These are phyloP conservation scores for Abelmoschus esculentus DNA, from an alignment of 345 rosid species.

Conservation along the genomic window DNA sequence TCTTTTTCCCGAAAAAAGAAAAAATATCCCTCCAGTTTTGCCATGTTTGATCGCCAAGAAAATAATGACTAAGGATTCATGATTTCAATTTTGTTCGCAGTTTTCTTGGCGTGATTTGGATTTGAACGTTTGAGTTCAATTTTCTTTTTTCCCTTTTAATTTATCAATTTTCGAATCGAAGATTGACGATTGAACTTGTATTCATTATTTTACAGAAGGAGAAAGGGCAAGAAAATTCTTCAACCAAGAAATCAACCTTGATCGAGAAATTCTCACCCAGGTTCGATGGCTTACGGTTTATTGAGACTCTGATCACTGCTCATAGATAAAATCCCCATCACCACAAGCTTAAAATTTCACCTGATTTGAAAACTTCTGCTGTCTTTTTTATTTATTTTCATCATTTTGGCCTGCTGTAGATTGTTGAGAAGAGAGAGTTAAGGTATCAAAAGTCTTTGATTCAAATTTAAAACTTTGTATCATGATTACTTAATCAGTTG, in stretches of 20 bases:
- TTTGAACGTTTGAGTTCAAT: neutral
- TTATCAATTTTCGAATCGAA: neutral
- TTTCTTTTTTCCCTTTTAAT: neutral
- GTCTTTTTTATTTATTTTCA: neutral
- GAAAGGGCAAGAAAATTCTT: constrained; percentile 25
- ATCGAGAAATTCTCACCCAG: constrained; percentile 66
- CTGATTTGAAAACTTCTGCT: neutral
- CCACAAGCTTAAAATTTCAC: constrained; percentile 4
- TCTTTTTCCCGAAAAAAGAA: neutral
- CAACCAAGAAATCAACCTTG: constrained; percentile 22
- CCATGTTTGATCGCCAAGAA: too few relatives aligned
- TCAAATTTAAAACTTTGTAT: too few relatives aligned
- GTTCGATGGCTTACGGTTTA: constrained; percentile 78
- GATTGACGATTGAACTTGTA: neutral
- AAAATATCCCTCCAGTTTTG: too few relatives aligned
- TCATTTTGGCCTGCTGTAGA: neutral
- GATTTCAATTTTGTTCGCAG: too few relatives aligned
- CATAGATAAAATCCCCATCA: constrained; percentile 41
- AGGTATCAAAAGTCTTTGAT: too few relatives aligned
- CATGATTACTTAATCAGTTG: too few relatives aligned
- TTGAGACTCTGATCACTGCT: constrained; percentile 84
- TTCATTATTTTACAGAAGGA: constrained; percentile 25
- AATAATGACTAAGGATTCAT: too few relatives aligned
- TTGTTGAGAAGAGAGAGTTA: neutral
- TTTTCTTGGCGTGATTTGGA: neutral